A percentile compares a stretch with the other conserved stretches of the same genome.
Evolutionary conservation across 2,329 filamentous ascomycete species (phyloP).

Genomic region (Sclerotinia sclerotiorum): DNA sequence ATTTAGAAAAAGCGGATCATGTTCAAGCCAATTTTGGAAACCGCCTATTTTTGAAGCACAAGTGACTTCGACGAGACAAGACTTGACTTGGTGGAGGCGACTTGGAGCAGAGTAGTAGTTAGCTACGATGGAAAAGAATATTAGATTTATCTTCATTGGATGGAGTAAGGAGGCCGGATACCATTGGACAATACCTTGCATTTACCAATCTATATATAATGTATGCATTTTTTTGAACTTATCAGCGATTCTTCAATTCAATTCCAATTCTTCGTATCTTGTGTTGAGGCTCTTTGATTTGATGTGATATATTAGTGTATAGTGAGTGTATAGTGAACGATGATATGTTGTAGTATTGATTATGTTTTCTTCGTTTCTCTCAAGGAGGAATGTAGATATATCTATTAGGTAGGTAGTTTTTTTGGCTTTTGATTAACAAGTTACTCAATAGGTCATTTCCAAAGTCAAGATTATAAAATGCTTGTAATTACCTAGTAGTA

Average conservation of each 20-base stretch:
- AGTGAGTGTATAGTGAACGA: background rate
- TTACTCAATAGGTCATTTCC: background rate
- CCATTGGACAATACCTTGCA: constrained; percentile 9
- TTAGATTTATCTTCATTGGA: constrained; percentile 15
- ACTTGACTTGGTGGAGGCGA: background rate
- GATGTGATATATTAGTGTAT: background rate
- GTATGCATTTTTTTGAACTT: constrained; percentile 10
- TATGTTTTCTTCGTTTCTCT: background rate
- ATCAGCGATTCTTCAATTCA: background rate
- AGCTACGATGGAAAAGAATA: constrained; percentile 8
- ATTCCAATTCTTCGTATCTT: background rate
- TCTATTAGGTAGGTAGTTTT: no score
- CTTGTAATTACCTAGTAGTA: background rate
- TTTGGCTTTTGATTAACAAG: background rate
- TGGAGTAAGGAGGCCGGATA: constrained; percentile 15
- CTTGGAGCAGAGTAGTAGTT: constrained; percentile 4
- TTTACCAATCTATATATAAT: constrained; percentile 13
- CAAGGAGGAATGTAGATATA: background rate
- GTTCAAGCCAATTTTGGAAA: background rate
- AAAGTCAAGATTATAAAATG: background rate
- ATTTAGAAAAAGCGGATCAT: constrained; percentile 24
- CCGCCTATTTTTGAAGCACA: background rate
- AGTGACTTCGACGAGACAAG: constrained; percentile 15
- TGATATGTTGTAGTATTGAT: background rate
- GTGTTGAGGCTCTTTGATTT: background rate